Conservation (phyloP, 2,329 filamentous ascomycete species). For the Alternaria ventricosa region DNA sequence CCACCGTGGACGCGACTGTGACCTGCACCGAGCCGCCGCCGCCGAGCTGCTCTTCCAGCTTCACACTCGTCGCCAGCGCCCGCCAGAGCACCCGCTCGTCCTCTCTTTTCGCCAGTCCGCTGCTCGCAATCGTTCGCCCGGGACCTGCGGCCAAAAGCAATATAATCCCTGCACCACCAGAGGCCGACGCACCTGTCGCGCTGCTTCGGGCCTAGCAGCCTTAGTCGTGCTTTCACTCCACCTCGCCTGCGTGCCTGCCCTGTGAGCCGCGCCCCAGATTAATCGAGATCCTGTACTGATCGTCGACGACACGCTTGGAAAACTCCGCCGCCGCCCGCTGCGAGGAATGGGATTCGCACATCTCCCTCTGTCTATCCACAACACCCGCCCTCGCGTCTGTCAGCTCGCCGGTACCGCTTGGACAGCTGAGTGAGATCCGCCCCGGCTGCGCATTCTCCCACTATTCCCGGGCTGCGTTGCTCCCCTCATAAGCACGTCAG, state of each 20-base stretch:
- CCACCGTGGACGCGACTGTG: constrained; percentile 17
- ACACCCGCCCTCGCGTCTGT: constrained; percentile 18
- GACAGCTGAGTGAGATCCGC: not conserved
- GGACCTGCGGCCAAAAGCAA: constrained; percentile 7
- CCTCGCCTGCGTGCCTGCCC: constrained; percentile 12
- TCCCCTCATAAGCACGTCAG: constrained; percentile 6
- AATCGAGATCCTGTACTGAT: constrained; percentile 8
- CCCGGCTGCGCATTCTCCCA: not conserved
- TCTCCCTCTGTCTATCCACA: constrained; percentile 12
- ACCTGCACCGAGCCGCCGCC: constrained; percentile 9
- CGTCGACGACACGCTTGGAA: constrained; percentile 1
- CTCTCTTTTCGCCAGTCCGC: constrained; percentile 26
- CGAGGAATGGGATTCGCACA: constrained; percentile 38
- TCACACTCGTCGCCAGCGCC: constrained; percentile 8
- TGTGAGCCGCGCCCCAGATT: constrained; percentile 6
- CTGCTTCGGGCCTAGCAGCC: constrained; percentile 25
- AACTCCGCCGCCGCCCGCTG: not conserved
- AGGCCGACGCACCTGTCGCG: not conserved
- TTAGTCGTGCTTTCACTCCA: constrained; percentile 21
- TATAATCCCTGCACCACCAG: not conserved
- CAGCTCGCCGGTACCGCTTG: constrained; percentile 12
- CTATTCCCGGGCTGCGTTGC: constrained; percentile 6
- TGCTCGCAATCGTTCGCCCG: not conserved
- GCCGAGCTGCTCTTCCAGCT: constrained; percentile 1
- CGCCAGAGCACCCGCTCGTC: constrained; percentile 27